Conservation (phyloP, 1,139 yeast species). For the Candida buenavistaensis region DNA sequence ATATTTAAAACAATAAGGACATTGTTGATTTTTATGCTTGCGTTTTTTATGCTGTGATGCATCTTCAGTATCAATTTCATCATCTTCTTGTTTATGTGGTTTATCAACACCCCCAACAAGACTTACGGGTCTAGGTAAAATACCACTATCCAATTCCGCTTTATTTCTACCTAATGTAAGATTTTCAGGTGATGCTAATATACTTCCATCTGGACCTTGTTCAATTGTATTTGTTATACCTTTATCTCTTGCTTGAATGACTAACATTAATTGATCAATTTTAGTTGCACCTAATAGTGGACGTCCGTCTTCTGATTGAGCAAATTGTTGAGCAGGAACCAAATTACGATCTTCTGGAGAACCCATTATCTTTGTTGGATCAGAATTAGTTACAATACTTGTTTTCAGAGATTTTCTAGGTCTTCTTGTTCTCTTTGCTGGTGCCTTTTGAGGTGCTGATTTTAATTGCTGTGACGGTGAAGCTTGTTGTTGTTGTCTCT, state of each 20-base stretch:
- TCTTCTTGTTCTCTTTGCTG: constrained; percentile 3
- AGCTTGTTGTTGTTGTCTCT: constrained; percentile 1
- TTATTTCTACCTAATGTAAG: constrained; percentile 36
- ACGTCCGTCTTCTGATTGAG: constrained; percentile 55
- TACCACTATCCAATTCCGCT: constrained; percentile 25
- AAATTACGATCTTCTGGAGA: constrained; percentile 19
- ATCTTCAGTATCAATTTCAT: constrained; percentile 15
- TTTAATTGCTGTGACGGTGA: not conserved
- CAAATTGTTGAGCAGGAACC: constrained; percentile 48
- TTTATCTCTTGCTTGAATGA: constrained; percentile 82
- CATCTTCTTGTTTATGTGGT: constrained; percentile 37
- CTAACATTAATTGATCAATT: constrained; percentile 86
- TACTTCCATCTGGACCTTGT: constrained; percentile 64
- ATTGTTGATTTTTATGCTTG: constrained; percentile 57
- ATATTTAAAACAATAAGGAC: constrained; percentile 66
- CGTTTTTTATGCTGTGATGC: constrained; percentile 28
- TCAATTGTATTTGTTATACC: constrained; percentile 63
- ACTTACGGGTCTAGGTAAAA: constrained; percentile 62
- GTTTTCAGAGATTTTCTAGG: constrained; percentile 4
- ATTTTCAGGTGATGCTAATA: constrained; percentile 56
- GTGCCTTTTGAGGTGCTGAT: constrained; percentile 8
- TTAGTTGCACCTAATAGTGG: constrained; percentile 83
- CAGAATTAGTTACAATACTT: too few species aligned
- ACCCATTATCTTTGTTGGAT: constrained; percentile 2
- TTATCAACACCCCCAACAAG: constrained; percentile 85